A percentile compares a stretch with the other conserved stretches of the same genome.
Conservation (phyloP, 371 early-diverging fungal genomes). For the Rhizomucor miehei region DNA sequence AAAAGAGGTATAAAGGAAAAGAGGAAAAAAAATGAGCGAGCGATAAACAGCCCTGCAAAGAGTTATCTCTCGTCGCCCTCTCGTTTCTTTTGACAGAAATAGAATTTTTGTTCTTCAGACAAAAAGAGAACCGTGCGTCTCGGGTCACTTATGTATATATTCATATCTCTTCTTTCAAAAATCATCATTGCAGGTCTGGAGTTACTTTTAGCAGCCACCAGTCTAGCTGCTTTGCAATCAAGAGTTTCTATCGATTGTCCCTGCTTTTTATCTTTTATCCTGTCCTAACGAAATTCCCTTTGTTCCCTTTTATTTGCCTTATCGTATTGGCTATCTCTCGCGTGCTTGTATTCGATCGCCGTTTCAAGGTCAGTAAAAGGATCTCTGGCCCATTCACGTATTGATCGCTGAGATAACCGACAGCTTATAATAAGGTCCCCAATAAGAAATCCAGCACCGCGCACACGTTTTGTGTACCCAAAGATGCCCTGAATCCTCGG, state of each 20-base stretch:
- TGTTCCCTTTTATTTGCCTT: neutral
- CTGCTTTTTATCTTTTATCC: too few relatives aligned
- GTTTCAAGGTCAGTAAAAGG: conserved; percentile 10
- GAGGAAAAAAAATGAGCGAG: neutral
- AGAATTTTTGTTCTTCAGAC: conserved; percentile 5
- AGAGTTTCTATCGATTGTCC: neutral
- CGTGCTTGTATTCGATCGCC: conserved; percentile 8
- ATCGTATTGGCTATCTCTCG: neutral
- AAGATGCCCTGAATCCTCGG: too few relatives aligned
- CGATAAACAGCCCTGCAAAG: neutral
- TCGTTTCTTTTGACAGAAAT: conserved; percentile 6
- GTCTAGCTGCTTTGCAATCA: too few relatives aligned
- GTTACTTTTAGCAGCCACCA: too few relatives aligned
- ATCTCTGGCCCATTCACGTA: too few relatives aligned
- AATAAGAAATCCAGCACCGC: too few relatives aligned
- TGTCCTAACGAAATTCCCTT: neutral
- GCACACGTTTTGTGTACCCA: too few relatives aligned
- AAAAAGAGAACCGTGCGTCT: conserved; percentile 1
- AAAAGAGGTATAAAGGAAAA: neutral
- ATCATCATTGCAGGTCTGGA: too few relatives aligned
- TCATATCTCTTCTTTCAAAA: too few relatives aligned
- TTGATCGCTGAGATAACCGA: too few relatives aligned
- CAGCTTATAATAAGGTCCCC: too few relatives aligned
- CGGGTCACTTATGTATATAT: conserved; percentile 1
- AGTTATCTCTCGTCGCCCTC: neutral